Conservation (phyloP, 2,329 filamentous ascomycete genomes). For the Colletotrichum endophyticum region DNA sequence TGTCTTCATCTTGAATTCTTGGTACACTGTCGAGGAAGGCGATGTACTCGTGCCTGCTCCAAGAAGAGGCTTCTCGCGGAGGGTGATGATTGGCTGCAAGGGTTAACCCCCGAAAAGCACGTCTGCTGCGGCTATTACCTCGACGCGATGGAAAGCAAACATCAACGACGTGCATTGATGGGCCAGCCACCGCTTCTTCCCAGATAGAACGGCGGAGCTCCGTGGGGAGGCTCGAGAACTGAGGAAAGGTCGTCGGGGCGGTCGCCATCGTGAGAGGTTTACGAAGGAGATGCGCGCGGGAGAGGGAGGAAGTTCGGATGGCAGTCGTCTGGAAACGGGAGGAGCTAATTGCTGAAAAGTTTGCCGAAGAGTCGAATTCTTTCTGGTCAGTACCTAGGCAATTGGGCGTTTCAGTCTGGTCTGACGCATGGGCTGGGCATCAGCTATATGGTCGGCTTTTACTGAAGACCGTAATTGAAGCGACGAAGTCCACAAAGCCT, state of each 20-base stretch:
- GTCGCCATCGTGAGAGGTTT: conserved; percentile 32
- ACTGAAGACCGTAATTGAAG: background rate
- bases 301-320: background rate
- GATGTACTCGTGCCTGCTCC: background rate
- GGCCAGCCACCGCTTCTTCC: conserved; percentile 8
- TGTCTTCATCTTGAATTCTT: background rate
- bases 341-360: background rate
- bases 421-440: background rate
- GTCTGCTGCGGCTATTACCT: background rate
- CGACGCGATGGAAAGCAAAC: conserved; percentile 28
- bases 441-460: background rate
- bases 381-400: background rate
- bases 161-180: conserved; percentile 31
- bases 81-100: background rate
- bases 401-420: background rate
- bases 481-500: background rate
- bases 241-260: background rate
- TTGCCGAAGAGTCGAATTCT: background rate
- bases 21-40: background rate
- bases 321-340: background rate
- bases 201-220: conserved; percentile 1
- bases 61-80: background rate
- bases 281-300: background rate
- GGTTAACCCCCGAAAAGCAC: background rate
- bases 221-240: background rate